A percentile compares a stretch with the other conserved stretches of the same genome.
Conservation (phyloP, 2,329 filamentous ascomycete genomes). For the Aspergillus fischeri region DNA sequence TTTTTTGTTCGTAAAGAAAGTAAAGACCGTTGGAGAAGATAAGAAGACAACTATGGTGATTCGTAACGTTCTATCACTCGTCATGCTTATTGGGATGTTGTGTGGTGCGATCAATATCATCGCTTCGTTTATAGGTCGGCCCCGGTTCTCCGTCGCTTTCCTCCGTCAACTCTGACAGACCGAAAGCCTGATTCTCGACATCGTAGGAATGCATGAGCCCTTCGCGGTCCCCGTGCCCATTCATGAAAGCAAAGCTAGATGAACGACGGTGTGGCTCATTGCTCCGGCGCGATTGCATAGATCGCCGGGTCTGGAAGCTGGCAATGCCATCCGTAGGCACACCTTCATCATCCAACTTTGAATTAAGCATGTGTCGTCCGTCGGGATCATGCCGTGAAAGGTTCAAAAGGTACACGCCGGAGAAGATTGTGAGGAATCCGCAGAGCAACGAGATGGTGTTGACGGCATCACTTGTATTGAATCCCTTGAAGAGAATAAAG, state of each 20-base stretch:
- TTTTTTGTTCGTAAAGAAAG: conserved; percentile 19
- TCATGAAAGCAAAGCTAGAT: conserved; percentile 57
- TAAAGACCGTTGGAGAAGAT: conserved; percentile 10
- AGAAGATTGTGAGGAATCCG: conserved; percentile 92
- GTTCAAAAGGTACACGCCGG: conserved; percentile 91
- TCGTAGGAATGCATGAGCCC: conserved; percentile 88
- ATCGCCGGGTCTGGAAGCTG: conserved; percentile 81
- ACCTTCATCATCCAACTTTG: conserved; percentile 56
- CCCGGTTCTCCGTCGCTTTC: conserved; percentile 59
- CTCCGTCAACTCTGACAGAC: conserved; percentile 72
- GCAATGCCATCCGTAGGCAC: conserved; percentile 90
- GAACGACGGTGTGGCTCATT: conserved; percentile 56
- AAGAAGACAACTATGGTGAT: conserved; percentile 5
- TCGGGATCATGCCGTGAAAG: conserved; percentile 90
- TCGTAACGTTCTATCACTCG: conserved; percentile 24
- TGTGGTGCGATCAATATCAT: conserved; percentile 21
- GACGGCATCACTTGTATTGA: conserved; percentile 88
- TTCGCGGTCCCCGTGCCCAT: conserved; percentile 62
- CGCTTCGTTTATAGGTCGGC: conserved; percentile 29
- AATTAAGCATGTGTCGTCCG: conserved; percentile 63
- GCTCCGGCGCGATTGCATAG: conserved; percentile 85
- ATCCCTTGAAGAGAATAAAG: conserved; percentile 92
- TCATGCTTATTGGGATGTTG: conserved; percentile 30
- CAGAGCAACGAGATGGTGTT: conserved; percentile 90
- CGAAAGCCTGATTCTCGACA: conserved; percentile 72